These are phyloP conservation scores for Verbascum thapsus DNA, from an alignment of 257 asterid species.

Conservation along the genomic window DNA sequence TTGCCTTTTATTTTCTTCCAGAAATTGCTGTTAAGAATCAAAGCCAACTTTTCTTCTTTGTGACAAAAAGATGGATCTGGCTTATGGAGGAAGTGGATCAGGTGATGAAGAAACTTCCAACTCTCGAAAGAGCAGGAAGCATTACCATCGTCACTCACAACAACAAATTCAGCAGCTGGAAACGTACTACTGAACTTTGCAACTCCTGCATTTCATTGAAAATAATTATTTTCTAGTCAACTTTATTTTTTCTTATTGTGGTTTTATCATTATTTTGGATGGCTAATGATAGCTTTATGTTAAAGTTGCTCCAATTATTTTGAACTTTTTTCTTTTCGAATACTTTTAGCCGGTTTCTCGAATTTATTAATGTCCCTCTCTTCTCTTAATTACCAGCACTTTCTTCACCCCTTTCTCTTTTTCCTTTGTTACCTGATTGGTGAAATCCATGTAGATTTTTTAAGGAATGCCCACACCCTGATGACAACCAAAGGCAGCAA, in stretches of 20 bases:
- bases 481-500: constrained; percentile 54
- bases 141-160: constrained; percentile 56
- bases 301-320: too few relatives aligned
- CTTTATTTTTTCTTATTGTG: constrained; percentile 13
- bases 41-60: constrained; percentile 13
- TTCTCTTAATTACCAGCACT: not conserved
- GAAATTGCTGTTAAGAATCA: constrained; percentile 23
- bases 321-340: too few relatives aligned
- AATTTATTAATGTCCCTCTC: not conserved
- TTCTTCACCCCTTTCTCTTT: not conserved
- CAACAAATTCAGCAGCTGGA: constrained; percentile 69
- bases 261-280: constrained; percentile 14
- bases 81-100: constrained; percentile 44
- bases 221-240: not conserved
- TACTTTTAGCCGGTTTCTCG: not conserved
- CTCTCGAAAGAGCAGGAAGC: constrained; percentile 46
- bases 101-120: constrained; percentile 47
- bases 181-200: constrained; percentile 45
- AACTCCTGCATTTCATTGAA: not conserved
- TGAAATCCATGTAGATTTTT: constrained; percentile 49
- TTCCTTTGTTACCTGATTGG: not conserved
- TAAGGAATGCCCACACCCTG: constrained; percentile 61
- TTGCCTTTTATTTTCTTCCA: constrained; percentile 18
- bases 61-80: constrained; percentile 40
- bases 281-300: constrained; percentile 3